These are phyloP conservation scores for Didymella keratinophila DNA, from an alignment of 2,329 filamentous ascomycete genomes.

Conservation along the genomic window DNA sequence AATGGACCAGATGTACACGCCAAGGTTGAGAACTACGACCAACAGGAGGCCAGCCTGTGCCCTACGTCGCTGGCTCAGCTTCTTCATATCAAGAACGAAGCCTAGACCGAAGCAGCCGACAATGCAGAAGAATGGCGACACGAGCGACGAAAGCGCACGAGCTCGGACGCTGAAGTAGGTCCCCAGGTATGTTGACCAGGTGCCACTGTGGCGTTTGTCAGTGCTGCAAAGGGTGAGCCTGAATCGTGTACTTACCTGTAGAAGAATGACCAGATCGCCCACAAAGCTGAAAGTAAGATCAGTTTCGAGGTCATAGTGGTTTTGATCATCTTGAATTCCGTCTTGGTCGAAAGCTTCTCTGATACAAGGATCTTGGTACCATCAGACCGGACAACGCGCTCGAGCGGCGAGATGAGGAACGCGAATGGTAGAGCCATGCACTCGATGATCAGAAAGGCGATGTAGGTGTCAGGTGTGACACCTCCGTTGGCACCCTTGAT, in stretches of 20 bases:
- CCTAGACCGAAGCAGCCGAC: slow-evolving; percentile 60
- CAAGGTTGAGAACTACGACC: slow-evolving; percentile 57
- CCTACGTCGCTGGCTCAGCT: slow-evolving; percentile 64
- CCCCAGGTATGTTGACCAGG: slow-evolving; percentile 57
- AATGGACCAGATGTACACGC: slow-evolving; percentile 61
- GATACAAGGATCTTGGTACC: slow-evolving; percentile 55
- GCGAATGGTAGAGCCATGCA: slow-evolving; percentile 57
- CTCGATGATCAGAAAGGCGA: slow-evolving; percentile 59
- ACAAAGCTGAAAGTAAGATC: slow-evolving; percentile 52
- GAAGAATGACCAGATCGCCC: slow-evolving; percentile 59
- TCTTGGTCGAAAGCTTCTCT: slow-evolving; percentile 52
- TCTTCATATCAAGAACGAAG: slow-evolving; percentile 69
- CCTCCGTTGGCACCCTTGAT: slow-evolving; percentile 45
- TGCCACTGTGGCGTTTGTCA: slow-evolving; percentile 44
- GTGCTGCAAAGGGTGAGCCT: not conserved
- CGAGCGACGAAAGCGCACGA: slow-evolving; percentile 55
- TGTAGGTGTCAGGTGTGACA: slow-evolving; percentile 56
- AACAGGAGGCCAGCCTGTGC: slow-evolving; percentile 57
- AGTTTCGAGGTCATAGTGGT: slow-evolving; percentile 50
- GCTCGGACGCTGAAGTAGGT: slow-evolving; percentile 57
- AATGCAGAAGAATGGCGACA: slow-evolving; percentile 61
- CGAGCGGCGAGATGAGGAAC: slow-evolving; percentile 57
- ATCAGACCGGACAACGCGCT: slow-evolving; percentile 57
- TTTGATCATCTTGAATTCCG: slow-evolving; percentile 52
- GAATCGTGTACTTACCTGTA: slow-evolving; percentile 37